phyloP scores from a whole-genome alignment of 805 yeast species.

The Teunomyces barrocoloradensis region DNA sequence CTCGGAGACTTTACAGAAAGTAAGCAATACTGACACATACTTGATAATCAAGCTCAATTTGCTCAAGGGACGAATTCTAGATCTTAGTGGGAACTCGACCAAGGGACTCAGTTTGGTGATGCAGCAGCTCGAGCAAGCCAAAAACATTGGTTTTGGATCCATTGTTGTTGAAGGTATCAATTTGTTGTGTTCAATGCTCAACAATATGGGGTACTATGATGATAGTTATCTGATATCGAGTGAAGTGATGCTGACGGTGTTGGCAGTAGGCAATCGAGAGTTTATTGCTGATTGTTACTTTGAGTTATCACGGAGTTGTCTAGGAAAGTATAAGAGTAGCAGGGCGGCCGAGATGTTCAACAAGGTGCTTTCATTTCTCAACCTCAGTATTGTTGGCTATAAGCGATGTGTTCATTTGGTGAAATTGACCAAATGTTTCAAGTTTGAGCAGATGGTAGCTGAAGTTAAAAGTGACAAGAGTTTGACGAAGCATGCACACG shows the following conservation, averaged over 20 bases:
- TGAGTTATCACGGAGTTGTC: conserved; percentile 28
- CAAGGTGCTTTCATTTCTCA: conserved; percentile 36
- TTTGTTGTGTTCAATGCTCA: conserved; percentile 44
- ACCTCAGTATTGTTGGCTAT: conserved; percentile 45
- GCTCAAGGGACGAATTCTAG: conserved; percentile 45
- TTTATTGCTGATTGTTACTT: conserved; percentile 34
- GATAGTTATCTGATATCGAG: conserved; percentile 45
- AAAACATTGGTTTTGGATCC: conserved; percentile 43
- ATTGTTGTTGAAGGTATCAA: conserved; percentile 47
- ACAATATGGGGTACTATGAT: conserved; percentile 36
- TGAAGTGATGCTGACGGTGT: conserved; percentile 41
- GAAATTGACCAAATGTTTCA: conserved; percentile 40
- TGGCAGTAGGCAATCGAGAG: conserved; percentile 39
- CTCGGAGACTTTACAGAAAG: conserved; percentile 7
- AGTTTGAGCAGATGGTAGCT: conserved; percentile 39
- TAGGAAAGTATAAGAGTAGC: conserved; percentile 5
- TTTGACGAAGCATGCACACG: conserved; percentile 28
- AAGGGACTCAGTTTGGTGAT: conserved; percentile 50
- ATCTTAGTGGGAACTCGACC: conserved; percentile 42
- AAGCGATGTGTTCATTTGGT: conserved; percentile 35
- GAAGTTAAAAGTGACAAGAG: conserved; percentile 23
- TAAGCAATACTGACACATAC: conserved; percentile 29
- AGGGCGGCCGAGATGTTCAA: conserved; percentile 21
- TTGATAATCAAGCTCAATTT: conserved; percentile 48
- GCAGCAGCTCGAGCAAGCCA: conserved; percentile 49